Percentiles rank a stretch among this genome's conserved stretches.
These are phyloP conservation scores for Xylariales sp. DNA, from an alignment of 2,329 filamentous ascomycete genomes.

Conservation along the genomic window DNA sequence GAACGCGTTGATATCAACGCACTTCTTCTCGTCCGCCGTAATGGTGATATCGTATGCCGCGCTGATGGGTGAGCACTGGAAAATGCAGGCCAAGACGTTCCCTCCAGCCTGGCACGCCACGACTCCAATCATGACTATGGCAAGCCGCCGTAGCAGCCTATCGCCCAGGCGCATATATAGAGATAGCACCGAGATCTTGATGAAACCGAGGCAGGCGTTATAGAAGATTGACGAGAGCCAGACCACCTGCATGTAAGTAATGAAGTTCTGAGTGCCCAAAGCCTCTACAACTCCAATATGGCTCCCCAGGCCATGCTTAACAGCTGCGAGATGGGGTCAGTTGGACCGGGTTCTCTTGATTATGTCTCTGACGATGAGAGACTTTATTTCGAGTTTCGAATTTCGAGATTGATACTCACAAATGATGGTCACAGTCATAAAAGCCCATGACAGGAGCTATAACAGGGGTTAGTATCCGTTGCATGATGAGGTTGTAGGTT, in stretches of 20 bases:
- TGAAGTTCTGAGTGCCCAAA: constrained; percentile 10
- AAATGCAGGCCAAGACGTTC: constrained; percentile 34
- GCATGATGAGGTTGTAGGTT: neutral
- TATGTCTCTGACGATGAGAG: neutral
- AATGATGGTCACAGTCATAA: constrained; percentile 6
- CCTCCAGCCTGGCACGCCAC: constrained; percentile 33
- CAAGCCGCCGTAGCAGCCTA: constrained; percentile 25
- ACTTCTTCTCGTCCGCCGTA: constrained; percentile 27
- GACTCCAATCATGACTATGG: constrained; percentile 33
- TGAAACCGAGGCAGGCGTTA: constrained; percentile 38
- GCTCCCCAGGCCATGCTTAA: constrained; percentile 9
- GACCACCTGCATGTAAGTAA: constrained; percentile 20
- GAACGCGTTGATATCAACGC: constrained; percentile 40
- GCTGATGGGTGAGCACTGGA: constrained; percentile 36
- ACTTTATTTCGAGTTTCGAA: neutral
- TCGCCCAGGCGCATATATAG: constrained; percentile 40
- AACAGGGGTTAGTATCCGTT: neutral
- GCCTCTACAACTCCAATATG: constrained; percentile 15
- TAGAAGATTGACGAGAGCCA: constrained; percentile 45
- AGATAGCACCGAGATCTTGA: constrained; percentile 41
- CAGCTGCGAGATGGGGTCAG: constrained; percentile 3
- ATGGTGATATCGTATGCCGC: constrained; percentile 31
- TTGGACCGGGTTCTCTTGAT: neutral
- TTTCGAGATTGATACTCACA: neutral
- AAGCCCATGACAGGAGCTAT: constrained; percentile 9